phyloP scores from a whole-genome alignment of 805 yeast genomes.

The Candida koratica region DNA sequence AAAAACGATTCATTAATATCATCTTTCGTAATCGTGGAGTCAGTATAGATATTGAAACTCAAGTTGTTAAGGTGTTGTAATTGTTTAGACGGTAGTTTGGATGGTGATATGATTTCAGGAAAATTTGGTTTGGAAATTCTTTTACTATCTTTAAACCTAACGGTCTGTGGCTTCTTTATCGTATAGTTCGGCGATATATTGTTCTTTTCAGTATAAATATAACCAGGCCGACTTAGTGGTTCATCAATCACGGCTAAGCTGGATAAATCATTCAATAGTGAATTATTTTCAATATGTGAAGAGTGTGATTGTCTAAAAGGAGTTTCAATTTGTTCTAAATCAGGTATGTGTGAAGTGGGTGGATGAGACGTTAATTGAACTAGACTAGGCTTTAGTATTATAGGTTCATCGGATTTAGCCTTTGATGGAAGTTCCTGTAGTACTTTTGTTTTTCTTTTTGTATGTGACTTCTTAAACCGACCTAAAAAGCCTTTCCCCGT shows the following conservation, averaged over 20 bases:
- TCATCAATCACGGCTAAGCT: constrained; percentile 5
- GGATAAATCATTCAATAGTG: constrained; percentile 7
- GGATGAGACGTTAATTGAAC: too few species aligned
- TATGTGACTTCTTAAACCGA: constrained; percentile 1
- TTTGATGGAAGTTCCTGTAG: too few species aligned
- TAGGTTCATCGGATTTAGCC: too few species aligned
- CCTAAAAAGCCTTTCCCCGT: constrained; percentile 1
- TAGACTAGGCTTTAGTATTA: too few species aligned
- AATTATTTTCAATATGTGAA: constrained; percentile 5
- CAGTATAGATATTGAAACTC: neutral
- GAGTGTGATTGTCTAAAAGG: too few species aligned
- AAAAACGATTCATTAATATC: constrained; percentile 2
- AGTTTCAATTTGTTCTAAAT: too few species aligned
- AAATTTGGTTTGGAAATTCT: constrained; percentile 1
- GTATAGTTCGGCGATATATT: neutral
- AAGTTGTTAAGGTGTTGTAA: neutral
- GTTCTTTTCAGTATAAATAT: too few species aligned
- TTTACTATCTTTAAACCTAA: constrained; percentile 1
- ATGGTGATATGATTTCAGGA: neutral
- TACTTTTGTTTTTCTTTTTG: neutral
- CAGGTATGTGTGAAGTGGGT: too few species aligned
- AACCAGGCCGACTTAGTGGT: too few species aligned
- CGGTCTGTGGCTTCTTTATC: neutral
- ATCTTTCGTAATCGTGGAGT: neutral
- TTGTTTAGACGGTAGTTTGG: constrained; percentile 2